Evolutionary conservation across 2,329 filamentous ascomycete species (phyloP).

Genomic region (Colletotrichum tamarilloi): DNA sequence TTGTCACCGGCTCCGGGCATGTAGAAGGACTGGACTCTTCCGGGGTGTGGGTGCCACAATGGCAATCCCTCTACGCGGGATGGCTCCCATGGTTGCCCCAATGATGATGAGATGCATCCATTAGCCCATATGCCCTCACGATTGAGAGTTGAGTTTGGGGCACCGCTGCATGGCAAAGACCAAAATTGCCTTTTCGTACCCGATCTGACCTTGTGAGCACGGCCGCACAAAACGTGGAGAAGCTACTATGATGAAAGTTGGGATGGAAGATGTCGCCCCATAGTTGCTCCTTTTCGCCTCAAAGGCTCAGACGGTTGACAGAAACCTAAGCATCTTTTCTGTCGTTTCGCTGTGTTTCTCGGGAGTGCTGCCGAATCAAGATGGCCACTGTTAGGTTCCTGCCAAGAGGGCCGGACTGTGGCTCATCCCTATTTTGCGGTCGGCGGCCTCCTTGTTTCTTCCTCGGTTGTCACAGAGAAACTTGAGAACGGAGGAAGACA

Average conservation of each 20-base stretch:
- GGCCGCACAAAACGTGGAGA: constrained; percentile 18
- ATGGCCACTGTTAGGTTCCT: background rate
- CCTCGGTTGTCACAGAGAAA: background rate
- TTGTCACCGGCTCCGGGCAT: background rate
- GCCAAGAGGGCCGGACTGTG: constrained; percentile 28
- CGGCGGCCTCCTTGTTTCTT: constrained; percentile 19
- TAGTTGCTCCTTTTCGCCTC: background rate
- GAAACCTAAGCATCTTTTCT: background rate
- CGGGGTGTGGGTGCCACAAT: background rate
- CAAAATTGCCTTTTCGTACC: background rate
- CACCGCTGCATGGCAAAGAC: background rate
- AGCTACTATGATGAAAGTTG: background rate
- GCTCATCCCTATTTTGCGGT: constrained; percentile 14
- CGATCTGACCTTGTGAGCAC: background rate
- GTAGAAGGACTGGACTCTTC: background rate
- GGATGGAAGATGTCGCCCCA: background rate
- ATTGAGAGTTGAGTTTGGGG: constrained; percentile 1
- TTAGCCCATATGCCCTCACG: background rate
- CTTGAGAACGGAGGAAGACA: background rate
- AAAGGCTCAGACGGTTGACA: background rate
- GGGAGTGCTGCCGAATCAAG: background rate
- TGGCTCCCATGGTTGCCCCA: background rate
- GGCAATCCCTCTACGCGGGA: background rate
- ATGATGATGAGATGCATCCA: background rate
- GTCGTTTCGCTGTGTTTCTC: background rate